A percentile compares a stretch with the other conserved stretches of the same genome.
phyloP scores from a whole-genome alignment of 345 rosid genomes.

The Arabidopsis suecica region DNA sequence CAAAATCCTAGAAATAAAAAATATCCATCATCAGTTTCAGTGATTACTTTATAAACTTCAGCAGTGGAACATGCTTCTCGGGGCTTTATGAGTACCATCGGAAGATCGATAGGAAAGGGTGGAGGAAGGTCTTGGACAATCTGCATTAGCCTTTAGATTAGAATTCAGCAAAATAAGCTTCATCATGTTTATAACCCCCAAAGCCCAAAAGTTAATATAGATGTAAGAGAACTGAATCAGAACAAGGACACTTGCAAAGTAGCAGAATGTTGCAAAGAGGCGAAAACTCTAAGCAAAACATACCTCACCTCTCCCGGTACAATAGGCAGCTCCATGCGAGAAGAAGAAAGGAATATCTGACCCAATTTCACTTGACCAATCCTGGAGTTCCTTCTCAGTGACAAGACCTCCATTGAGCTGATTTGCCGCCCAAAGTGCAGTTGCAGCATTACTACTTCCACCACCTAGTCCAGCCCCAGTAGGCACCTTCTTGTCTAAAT shows the following conservation, averaged over 20 bases:
- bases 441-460: conserved; percentile 98
- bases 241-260: neutral
- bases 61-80: conserved; percentile 89
- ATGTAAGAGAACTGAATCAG: neutral
- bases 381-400: conserved; percentile 88
- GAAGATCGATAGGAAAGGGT: conserved; percentile 70
- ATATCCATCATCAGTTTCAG: conserved; percentile 8
- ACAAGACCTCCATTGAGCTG: conserved; percentile 76
- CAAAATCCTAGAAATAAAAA: neutral
- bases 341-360: conserved; percentile 98
- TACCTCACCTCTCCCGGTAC: conserved; percentile 99
- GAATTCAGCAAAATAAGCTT: conserved; percentile 17
- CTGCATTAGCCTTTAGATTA: conserved; percentile 49
- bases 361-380: conserved; percentile 97
- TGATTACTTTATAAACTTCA: conserved; percentile 87
- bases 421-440: conserved; percentile 99
- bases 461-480: conserved; percentile 98
- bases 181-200: neutral
- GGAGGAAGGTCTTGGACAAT: conserved; percentile 83
- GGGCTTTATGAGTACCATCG: conserved; percentile 92
- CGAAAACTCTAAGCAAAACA: conserved; percentile 16
- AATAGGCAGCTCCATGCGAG: conserved; percentile 94
- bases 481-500: conserved; percentile 88
- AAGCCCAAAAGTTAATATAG: neutral
- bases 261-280: neutral